Base-by-base conservation (phyloP, 345 rosid genomes). In the Litchi chinensis region DNA sequence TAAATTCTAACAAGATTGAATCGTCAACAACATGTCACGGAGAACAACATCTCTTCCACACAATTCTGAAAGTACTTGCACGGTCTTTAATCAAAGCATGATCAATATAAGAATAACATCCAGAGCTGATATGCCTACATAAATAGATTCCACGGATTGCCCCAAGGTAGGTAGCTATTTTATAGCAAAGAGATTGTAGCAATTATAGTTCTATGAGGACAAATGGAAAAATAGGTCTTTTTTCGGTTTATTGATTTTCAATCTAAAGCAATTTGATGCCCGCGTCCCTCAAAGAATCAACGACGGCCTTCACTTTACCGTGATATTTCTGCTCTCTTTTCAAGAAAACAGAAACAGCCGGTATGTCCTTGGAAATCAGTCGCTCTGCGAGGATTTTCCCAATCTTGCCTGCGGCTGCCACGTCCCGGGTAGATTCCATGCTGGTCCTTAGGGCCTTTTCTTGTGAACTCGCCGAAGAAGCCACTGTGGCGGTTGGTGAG, bases 371-470 rank as follows among this genome's bases (percentile, higher is more conserved):
- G 77, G 83, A 84, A 82, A 90, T 84, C 68, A 92, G 87, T 19
- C 95, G 91, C 78, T 90, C 95, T 28, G 89, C 97, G 3, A 93
- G 87, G 52, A 93, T 79, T 82, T 92, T 95, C 76, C 98, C 97
- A 40, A 91, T 95, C 86, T 86, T 88, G 21, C 97, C 83, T 68
- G 99, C 99, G 65, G 97, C 97, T 0, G 94, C 97, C n/a, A 94
- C 92, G 62, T 95, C 97, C 24, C 93, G 86, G 22, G 95, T 85
- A 71, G 85, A 79, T n/a, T 71, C 93, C 87, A 88, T 85, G 82
- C 86, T 86, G 11, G 82, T 24, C 82, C 97, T 88, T 71, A 96
- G 66, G 64, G 89, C 87, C 87, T 90, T 90, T 86, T 93, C 97
- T 79, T 90, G 97, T 16, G 95, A 92, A 83, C 92, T 94, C 3